Percentiles rank a stretch among this genome's conserved stretches.
These are phyloP conservation scores for Alternaria arborescens DNA, from an alignment of 2,329 filamentous ascomycete genomes.

Conservation along the genomic window DNA sequence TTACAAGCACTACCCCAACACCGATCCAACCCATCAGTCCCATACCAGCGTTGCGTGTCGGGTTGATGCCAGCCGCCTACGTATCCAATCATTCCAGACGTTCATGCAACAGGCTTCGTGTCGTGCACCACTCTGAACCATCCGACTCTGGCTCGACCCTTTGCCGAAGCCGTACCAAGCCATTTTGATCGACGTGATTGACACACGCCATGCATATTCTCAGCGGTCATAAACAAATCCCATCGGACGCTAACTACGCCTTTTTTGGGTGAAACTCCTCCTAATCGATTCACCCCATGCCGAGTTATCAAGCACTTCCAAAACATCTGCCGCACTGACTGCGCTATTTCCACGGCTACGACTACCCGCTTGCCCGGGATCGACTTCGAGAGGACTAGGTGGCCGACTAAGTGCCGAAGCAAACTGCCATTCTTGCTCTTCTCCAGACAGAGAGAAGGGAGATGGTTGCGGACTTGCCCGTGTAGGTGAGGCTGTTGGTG, in stretches of 20 bases:
- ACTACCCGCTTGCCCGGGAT: conserved; percentile 49
- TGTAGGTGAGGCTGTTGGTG: conserved; percentile 47
- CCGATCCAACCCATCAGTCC: conserved; percentile 11
- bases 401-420: conserved; percentile 54
- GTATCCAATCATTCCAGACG: conserved; percentile 37
- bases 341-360: conserved; percentile 71
- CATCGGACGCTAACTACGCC: conserved; percentile 38
- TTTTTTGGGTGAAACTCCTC: conserved; percentile 78
- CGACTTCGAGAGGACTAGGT: conserved; percentile 46
- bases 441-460: conserved; percentile 40
- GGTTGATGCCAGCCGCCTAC: conserved; percentile 24
- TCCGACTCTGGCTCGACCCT: conserved; percentile 28
- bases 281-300: conserved; percentile 94
- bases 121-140: conserved; percentile 24
- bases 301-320: conserved; percentile 86
- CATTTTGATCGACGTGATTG: conserved; percentile 12
- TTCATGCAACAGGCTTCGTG: conserved; percentile 44
- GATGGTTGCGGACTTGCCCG: conserved; percentile 38
- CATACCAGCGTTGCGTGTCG: conserved; percentile 14
- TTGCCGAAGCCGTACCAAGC: conserved; percentile 30
- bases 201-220: conserved; percentile 15
- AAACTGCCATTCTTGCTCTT: conserved; percentile 56
- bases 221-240: conserved; percentile 5
- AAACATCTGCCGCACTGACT: conserved; percentile 78
- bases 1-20: conserved; percentile 13